A percentile compares a stretch with the other conserved stretches of the same genome.
phyloP scores from a whole-genome alignment of 129 eudicot species.

The Daucus carota region DNA sequence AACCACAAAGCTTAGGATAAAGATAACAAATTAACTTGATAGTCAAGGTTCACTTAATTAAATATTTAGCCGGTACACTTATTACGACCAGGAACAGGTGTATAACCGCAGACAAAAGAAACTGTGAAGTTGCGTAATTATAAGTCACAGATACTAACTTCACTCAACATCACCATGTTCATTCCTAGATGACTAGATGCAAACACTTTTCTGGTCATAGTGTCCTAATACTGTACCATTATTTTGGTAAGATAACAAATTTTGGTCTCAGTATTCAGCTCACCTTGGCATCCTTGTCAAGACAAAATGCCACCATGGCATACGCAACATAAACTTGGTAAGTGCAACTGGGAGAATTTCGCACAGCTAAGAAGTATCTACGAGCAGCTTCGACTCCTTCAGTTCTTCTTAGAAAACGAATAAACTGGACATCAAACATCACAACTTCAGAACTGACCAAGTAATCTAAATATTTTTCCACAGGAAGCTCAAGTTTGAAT shows the following conservation, averaged over 20 bases:
- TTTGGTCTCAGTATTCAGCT: conserved; percentile 33
- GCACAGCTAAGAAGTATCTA: conserved; percentile 77
- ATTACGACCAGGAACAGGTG: neutral
- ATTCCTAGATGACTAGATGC: neutral
- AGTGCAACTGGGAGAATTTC: conserved; percentile 85
- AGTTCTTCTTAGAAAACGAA: conserved; percentile 87
- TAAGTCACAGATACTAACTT: neutral
- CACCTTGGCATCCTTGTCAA: conserved; percentile 96
- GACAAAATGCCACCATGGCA: conserved; percentile 93
- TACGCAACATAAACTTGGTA: conserved; percentile 96
- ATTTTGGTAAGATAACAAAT: neutral
- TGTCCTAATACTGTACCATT: neutral
- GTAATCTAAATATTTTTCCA: neutral
- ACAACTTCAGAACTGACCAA: neutral
- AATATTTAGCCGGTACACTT: neutral
- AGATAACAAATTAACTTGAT: neutral
- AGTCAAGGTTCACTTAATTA: neutral
- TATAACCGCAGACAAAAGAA: neutral
- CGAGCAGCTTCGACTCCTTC: conserved; percentile 99
- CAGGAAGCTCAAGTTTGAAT: conserved; percentile 11
- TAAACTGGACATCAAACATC: conserved; percentile 42
- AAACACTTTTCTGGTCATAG: neutral
- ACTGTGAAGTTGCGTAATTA: neutral
- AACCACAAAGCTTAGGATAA: neutral
- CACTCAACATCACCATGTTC: neutral